These are phyloP conservation scores for Saxophila tyrrhenica DNA, from an alignment of 495 filamentous ascomycete genomes.

Conservation along the genomic window DNA sequence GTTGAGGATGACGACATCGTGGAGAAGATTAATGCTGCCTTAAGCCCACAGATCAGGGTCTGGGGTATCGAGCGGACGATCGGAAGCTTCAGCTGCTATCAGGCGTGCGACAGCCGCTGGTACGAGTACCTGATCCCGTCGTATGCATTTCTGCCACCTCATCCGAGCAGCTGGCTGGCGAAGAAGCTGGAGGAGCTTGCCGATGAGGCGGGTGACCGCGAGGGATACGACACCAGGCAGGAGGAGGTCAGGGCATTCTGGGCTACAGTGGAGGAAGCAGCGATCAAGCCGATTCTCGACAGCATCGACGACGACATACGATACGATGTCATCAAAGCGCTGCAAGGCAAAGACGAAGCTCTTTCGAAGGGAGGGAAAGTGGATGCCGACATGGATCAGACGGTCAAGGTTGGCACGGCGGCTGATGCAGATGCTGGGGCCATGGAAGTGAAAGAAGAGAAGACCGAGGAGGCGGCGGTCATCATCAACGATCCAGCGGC, in stretches of 20 bases:
- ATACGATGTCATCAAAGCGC: conserved; percentile 30
- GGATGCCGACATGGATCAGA: conserved; percentile 22
- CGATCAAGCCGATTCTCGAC: conserved; percentile 63
- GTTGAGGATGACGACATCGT: conserved; percentile 81
- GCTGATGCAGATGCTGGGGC: not conserved
- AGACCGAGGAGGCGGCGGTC: conserved; percentile 14
- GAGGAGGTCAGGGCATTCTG: conserved; percentile 71
- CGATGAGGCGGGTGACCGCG: conserved; percentile 56
- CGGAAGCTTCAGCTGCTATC: conserved; percentile 81
- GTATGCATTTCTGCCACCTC: conserved; percentile 81
- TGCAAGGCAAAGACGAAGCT: conserved; percentile 25
- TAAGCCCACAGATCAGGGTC: conserved; percentile 79
- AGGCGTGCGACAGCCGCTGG: conserved; percentile 81
- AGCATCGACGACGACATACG: conserved; percentile 36
- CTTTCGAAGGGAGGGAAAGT: conserved; percentile 17
- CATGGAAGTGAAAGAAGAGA: conserved; percentile 1
- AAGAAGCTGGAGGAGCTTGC: conserved; percentile 63
- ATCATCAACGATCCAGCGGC: conserved; percentile 7
- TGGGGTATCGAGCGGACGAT: conserved; percentile 84
- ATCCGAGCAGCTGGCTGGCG: conserved; percentile 73
- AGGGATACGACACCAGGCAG: conserved; percentile 55
- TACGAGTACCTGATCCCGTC: conserved; percentile 96
- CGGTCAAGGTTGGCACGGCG: not conserved
- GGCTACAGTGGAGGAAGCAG: conserved; percentile 62
- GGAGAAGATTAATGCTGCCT: conserved; percentile 74